Evolutionary conservation across 1,284 basidiomycete genomes (phyloP).

Genomic region (Anthracocystis setariae): DNA sequence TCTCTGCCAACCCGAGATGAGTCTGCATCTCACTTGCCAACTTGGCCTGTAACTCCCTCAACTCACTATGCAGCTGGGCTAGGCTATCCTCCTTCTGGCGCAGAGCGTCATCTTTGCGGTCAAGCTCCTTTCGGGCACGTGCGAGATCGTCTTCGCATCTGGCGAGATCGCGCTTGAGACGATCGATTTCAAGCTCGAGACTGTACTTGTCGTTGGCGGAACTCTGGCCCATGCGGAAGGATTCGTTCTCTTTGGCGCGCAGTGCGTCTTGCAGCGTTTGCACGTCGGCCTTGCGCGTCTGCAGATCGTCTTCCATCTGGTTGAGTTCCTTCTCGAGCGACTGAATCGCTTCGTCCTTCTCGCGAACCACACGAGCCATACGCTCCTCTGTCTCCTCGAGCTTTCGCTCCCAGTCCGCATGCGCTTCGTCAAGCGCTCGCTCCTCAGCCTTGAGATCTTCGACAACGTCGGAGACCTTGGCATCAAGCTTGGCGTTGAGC

Average conservation of each 20-base stretch:
- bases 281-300: conserved; percentile 47
- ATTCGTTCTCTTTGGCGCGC: conserved; percentile 72
- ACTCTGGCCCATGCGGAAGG: conserved; percentile 79
- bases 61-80: conserved; percentile 71
- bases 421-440: conserved; percentile 66
- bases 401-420: conserved; percentile 69
- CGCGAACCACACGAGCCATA: conserved; percentile 51
- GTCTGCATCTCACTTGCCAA: conserved; percentile 60
- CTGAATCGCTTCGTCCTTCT: conserved; percentile 57
- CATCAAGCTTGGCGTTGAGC: conserved; percentile 58
- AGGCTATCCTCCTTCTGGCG: conserved; percentile 77
- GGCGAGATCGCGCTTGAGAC: conserved; percentile 84
- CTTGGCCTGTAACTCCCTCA: conserved; percentile 52
- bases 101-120: conserved; percentile 75
- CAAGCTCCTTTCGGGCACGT: conserved; percentile 78
- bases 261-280: conserved; percentile 76
- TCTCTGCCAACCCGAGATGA: conserved; percentile 57
- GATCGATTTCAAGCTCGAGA: conserved; percentile 88
- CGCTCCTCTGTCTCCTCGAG: conserved; percentile 58
- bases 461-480: conserved; percentile 65
- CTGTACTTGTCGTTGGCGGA: conserved; percentile 85
- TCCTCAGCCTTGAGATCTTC: conserved; percentile 69
- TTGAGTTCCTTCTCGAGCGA: conserved; percentile 58
- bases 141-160: conserved; percentile 82
- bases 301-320: conserved; percentile 48